A percentile compares a stretch with the other conserved stretches of the same genome.
Conservation (phyloP, 2,329 filamentous ascomycete species). For the Fusarium xylarioides region DNA sequence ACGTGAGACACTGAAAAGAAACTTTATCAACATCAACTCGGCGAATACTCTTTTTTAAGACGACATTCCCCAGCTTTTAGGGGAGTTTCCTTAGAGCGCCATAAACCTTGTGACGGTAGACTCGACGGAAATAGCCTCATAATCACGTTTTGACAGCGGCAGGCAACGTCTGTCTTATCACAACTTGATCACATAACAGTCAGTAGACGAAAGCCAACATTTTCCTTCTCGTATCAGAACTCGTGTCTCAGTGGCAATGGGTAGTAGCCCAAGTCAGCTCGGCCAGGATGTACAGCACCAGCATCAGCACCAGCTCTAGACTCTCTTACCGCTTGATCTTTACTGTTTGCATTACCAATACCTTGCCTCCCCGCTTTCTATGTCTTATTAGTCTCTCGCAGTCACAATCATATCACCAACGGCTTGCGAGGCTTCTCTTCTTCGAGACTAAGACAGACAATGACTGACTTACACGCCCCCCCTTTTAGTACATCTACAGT, state of each 20-base stretch:
- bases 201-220: neutral
- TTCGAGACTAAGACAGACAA: neutral
- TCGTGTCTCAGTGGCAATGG: neutral
- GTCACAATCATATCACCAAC: neutral
- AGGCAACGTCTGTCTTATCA: neutral
- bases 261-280: neutral
- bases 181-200: neutral
- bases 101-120: neutral
- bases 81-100: neutral
- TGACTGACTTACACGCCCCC: slow-evolving; percentile 9
- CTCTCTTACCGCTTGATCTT: neutral
- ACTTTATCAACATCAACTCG: neutral
- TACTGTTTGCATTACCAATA: neutral
- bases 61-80: neutral
- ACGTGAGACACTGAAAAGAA: neutral
- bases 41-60: neutral
- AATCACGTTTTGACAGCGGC: slow-evolving; percentile 3
- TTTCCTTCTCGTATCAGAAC: neutral
- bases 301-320: neutral
- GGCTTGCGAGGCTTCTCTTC: neutral
- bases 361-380: neutral
- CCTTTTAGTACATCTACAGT: neutral
- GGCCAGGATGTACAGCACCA: neutral
- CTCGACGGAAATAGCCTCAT: slow-evolving; percentile 8
- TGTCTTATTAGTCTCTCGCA: neutral